Conservation (phyloP, 2,329 filamentous ascomycete species). For the Domatiomyces catenatus region DNA sequence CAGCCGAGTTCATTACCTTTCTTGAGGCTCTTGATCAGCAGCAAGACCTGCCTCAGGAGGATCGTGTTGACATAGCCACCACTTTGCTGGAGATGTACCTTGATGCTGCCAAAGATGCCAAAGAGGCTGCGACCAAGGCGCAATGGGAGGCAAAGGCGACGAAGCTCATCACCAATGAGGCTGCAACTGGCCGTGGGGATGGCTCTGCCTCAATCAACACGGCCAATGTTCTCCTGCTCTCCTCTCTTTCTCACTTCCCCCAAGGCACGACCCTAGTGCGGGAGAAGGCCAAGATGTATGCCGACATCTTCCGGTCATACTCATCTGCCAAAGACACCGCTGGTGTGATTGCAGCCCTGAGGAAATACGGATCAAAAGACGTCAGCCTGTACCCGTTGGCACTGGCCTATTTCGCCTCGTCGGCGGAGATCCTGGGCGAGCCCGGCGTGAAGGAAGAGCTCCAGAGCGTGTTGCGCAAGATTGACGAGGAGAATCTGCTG, state of each 20-base stretch:
- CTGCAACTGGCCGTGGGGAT: not conserved
- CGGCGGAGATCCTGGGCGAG: constrained; percentile 63
- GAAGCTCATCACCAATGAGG: constrained; percentile 58
- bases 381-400: constrained; percentile 86
- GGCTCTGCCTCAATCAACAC: constrained; percentile 57
- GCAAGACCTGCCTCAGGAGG: constrained; percentile 51
- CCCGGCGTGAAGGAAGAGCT: constrained; percentile 64
- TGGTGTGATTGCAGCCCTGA: constrained; percentile 75
- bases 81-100: constrained; percentile 98
- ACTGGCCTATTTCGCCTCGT: constrained; percentile 82
- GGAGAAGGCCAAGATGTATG: constrained; percentile 79
- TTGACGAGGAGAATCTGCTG: constrained; percentile 83
- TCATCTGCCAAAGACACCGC: constrained; percentile 81
- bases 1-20: constrained; percentile 81
- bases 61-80: constrained; percentile 77
- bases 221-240: constrained; percentile 83
- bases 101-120: constrained; percentile 66
- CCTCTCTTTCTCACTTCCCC: constrained; percentile 75
- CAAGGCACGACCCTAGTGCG: constrained; percentile 85
- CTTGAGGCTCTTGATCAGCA: constrained; percentile 74
- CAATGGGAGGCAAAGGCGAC: constrained; percentile 88
- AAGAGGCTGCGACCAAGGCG: constrained; percentile 45
- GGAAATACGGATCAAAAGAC: constrained; percentile 82
- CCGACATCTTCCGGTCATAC: constrained; percentile 94
- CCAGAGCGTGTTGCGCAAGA: constrained; percentile 62